Percentiles rank a stretch among this genome's conserved stretches.
These are phyloP conservation scores for Podospora fimiseda DNA, from an alignment of 495 filamentous ascomycete species.

Conservation along the genomic window DNA sequence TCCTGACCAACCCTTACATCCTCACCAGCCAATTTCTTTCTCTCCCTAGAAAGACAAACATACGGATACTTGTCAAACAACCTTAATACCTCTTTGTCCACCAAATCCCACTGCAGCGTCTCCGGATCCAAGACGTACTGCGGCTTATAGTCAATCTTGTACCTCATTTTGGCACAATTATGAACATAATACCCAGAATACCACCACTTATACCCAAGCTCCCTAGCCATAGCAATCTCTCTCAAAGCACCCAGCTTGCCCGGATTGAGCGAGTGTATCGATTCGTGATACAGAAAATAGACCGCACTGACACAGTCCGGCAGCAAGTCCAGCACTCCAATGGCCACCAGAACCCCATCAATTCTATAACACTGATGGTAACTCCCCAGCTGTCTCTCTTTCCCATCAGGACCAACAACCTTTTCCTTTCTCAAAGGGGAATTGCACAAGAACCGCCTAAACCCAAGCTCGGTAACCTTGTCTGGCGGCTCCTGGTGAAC, in stretches of 20 bases:
- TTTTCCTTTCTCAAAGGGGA: conserved; percentile 62
- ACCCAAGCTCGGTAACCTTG: conserved; percentile 62
- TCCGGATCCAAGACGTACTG: conserved; percentile 81
- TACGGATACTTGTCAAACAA: conserved; percentile 62
- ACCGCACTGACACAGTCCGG: conserved; percentile 86
- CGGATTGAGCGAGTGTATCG: conserved; percentile 69
- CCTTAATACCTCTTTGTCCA: conserved; percentile 59
- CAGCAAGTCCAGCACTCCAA: conserved; percentile 83
- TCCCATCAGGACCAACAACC: conserved; percentile 36
- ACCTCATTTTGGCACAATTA: conserved; percentile 51
- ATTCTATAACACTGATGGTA: conserved; percentile 94
- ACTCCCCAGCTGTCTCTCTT: conserved; percentile 65
- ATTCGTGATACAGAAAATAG: conserved; percentile 89
- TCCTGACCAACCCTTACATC: conserved; percentile 4
- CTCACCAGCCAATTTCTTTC: not conserved
- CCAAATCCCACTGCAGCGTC: conserved; percentile 63
- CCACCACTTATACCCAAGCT: conserved; percentile 62
- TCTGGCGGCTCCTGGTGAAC: conserved; percentile 70
- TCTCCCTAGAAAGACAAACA: conserved; percentile 54
- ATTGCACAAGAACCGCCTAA: conserved; percentile 75
- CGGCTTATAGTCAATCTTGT: conserved; percentile 83
- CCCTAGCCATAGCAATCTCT: conserved; percentile 72
- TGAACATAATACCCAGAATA: conserved; percentile 49
- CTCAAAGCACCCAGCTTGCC: conserved; percentile 84
- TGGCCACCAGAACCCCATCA: conserved; percentile 79